These are phyloP conservation scores for Chlorencoelia australis DNA, from an alignment of 2,329 filamentous ascomycete genomes.

Conservation along the genomic window DNA sequence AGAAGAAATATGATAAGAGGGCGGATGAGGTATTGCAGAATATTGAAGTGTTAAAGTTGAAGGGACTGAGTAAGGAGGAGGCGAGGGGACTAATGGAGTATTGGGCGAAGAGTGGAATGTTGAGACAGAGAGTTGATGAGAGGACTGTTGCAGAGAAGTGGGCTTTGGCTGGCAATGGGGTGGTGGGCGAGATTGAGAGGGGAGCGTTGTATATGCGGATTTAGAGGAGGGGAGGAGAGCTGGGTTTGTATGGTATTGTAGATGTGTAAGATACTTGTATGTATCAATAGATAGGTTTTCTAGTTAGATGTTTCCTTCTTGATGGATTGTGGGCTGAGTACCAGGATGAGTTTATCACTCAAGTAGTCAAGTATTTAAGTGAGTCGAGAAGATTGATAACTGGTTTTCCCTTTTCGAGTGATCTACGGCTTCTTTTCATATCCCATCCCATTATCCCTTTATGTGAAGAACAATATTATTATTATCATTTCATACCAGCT, in stretches of 20 bases:
- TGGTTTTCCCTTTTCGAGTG: no score
- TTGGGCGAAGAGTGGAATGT: constrained; percentile 76
- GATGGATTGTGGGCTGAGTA: background rate
- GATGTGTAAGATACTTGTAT: background rate
- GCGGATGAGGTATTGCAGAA: constrained; percentile 43
- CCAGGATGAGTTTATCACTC: no score
- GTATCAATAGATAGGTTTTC: background rate
- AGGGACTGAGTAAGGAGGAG: constrained; percentile 62
- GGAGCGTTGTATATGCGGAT: constrained; percentile 36
- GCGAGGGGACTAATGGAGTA: constrained; percentile 80
- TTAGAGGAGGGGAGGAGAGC: constrained; percentile 5
- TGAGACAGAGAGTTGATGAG: constrained; percentile 62
- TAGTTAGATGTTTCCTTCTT: background rate
- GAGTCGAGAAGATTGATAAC: no score
- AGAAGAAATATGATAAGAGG: constrained; percentile 45
- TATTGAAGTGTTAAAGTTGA: constrained; percentile 45
- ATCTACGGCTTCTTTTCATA: no score
- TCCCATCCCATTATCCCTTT: no score
- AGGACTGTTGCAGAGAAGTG: constrained; percentile 69
- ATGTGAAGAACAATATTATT: no score
- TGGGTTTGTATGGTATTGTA: background rate
- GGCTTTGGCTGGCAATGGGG: constrained; percentile 69
- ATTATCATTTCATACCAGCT: no score
- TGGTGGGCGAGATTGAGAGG: constrained; percentile 79
- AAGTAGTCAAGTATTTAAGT: no score